Evolutionary conservation across 495 filamentous ascomycete species (phyloP).

Genomic region (Aspergillus sparsus): DNA sequence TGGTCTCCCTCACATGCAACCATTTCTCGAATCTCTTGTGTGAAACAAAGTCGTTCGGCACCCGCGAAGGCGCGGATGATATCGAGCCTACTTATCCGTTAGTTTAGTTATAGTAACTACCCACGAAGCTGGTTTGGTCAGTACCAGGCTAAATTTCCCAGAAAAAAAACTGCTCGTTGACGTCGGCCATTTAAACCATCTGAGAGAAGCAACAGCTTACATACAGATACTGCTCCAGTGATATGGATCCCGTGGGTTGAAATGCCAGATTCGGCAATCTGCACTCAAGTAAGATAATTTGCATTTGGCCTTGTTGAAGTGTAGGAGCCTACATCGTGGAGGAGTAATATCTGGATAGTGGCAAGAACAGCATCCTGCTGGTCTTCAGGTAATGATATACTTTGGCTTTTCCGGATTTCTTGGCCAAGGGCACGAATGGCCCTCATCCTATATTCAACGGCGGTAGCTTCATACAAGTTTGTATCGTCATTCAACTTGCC

Average conservation of each 20-base stretch:
- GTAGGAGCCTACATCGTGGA: slow-evolving; percentile 39
- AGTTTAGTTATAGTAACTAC: background rate
- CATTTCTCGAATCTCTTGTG: slow-evolving; percentile 35
- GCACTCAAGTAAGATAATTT: slow-evolving; percentile 1
- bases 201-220: slow-evolving; percentile 33
- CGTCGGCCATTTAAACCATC: slow-evolving; percentile 29
- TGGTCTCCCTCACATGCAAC: slow-evolving; percentile 31
- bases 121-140: background rate
- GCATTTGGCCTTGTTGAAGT: background rate
- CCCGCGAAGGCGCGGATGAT: slow-evolving; percentile 41
- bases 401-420: slow-evolving; percentile 32
- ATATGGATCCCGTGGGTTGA: slow-evolving; percentile 43
- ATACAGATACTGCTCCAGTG: slow-evolving; percentile 43
- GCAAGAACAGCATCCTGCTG: slow-evolving; percentile 40
- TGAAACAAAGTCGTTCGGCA: slow-evolving; percentile 37
- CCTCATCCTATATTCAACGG: slow-evolving; percentile 40
- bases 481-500: slow-evolving; percentile 30
- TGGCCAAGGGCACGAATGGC: slow-evolving; percentile 37
- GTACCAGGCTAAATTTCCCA: slow-evolving; percentile 42
- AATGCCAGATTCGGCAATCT: slow-evolving; percentile 42
- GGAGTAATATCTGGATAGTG: slow-evolving; percentile 41
- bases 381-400: slow-evolving; percentile 28
- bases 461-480: slow-evolving; percentile 31
- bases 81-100: slow-evolving; percentile 30
- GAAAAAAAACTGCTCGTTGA: slow-evolving; percentile 39